Base-by-base conservation (phyloP, 768 basidiomycete genomes). In the Kwoniella dejecticola region DNA sequence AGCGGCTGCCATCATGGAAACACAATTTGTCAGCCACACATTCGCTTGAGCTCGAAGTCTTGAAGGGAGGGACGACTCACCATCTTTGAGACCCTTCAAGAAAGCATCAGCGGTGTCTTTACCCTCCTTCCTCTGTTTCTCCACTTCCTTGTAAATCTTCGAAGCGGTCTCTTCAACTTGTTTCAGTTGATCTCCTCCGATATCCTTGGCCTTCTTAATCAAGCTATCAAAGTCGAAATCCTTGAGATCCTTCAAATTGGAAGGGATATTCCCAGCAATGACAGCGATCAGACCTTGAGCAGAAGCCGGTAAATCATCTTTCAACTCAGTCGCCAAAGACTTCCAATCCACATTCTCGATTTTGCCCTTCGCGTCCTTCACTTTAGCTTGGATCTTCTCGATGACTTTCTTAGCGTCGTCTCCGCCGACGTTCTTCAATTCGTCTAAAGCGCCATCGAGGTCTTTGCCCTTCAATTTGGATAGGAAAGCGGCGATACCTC, bases 261-360 rank as follows among this genome's bases (percentile, higher is more conserved):
- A 36, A 23, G 70, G 71, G 60, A 74, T 63, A 40, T 68, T 53
- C 15, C 70, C 67, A 57, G n/a, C 33, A 72, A 72, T 72, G 60
- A 77, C 76, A 46, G 74, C 70, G 29, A 78, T 57, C 40, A 65
- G 42, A 17, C 73, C 63, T 59, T 76, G 71, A n/a, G 64, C 63
- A 42, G 60, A 69, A 33, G 71, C 66, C 3, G 72, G 72, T 42
- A 76, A 57, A 55, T 76, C 69, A 42, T 59, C 63, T 68, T 78
- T 73, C 23, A 76, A 56, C 45, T 74, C 69, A 29, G 67, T 58
- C 8, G 70, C 66, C 21, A 78, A 49, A 27, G 54, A 41, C 52
- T 69, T 71, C 77, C 77, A 78, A 60, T 78, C 75, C n/a, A 78
- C 66, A 41, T 78, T 62, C 56, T 61, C 36, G 19, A 72, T 66